Evolutionary conservation across 2,329 filamentous ascomycete genomes (phyloP).

Genomic region (Apiospora aurea): DNA sequence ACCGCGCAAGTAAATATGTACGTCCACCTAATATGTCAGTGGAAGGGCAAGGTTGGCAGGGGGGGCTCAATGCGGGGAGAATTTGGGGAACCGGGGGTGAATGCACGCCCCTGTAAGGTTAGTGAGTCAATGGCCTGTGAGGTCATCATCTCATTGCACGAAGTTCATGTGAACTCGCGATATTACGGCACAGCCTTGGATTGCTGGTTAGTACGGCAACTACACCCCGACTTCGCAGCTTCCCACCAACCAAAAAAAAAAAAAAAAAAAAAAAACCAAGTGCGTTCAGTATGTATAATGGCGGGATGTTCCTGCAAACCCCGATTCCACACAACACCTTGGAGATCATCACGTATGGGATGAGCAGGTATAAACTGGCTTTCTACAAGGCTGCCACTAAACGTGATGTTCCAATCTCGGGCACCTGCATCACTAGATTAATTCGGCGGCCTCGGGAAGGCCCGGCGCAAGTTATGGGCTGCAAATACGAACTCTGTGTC

Average conservation of each 20-base stretch:
- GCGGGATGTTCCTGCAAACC: background rate
- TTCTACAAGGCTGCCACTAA: background rate
- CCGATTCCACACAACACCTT: background rate
- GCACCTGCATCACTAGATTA: background rate
- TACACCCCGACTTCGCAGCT: background rate
- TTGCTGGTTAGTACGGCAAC: background rate
- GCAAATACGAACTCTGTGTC: background rate
- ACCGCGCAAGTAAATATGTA: background rate
- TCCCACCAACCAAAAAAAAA: background rate
- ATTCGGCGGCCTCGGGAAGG: background rate
- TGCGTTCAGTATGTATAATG: background rate
- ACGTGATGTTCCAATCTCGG: background rate
- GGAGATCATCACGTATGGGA: background rate
- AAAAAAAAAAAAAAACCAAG: background rate
- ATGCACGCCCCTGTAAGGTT: background rate
- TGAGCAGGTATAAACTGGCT: background rate
- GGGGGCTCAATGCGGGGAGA: background rate
- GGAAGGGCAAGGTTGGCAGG: background rate
- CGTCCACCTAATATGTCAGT: background rate
- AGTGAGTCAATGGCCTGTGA: background rate
- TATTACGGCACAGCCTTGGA: background rate
- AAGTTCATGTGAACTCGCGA: background rate
- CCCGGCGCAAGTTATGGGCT: background rate
- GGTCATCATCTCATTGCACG: background rate
- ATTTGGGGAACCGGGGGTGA: background rate